Evolutionary conservation across 768 basidiomycete genomes (phyloP).

Genomic region (Albatrellus ellisii): DNA sequence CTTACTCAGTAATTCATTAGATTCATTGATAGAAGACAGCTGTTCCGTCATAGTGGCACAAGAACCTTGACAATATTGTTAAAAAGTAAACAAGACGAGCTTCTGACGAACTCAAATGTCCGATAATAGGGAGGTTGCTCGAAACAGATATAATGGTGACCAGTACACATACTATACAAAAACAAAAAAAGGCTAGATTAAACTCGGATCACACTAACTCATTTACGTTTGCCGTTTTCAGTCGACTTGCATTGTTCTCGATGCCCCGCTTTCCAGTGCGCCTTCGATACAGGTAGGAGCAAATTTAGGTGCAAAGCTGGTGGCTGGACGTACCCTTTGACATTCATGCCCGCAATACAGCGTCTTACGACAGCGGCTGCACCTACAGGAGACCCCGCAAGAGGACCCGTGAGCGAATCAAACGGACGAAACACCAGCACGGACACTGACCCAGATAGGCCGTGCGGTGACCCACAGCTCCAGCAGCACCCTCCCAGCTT

Average conservation of each 20-base stretch:
- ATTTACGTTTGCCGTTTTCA: too few relatives aligned
- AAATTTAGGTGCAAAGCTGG: neutral
- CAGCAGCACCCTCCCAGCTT: conserved; percentile 2
- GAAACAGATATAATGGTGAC: too few relatives aligned
- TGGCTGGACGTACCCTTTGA: neutral
- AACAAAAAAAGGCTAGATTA: too few relatives aligned
- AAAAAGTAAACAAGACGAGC: too few relatives aligned
- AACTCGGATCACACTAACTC: too few relatives aligned
- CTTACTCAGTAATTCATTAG: too few relatives aligned
- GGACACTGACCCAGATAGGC: neutral
- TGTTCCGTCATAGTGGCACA: too few relatives aligned
- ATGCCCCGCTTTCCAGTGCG: conserved; percentile 2
- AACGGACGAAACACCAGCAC: neutral
- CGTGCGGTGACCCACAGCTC: conserved; percentile 3
- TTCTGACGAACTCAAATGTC: too few relatives aligned
- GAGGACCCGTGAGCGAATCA: neutral
- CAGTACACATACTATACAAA: too few relatives aligned
- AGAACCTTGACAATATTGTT: too few relatives aligned
- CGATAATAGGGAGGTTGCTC: too few relatives aligned
- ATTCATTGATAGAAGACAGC: too few relatives aligned
- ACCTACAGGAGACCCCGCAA: neutral
- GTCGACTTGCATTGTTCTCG: neutral
- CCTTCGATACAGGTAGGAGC: neutral
- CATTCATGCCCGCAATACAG: conserved; percentile 4
- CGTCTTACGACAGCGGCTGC: conserved; percentile 1